Percentiles rank a stretch among this genome's conserved stretches.
Conservation (phyloP, 257 asterid species). For the Cordia subcordata region DNA sequence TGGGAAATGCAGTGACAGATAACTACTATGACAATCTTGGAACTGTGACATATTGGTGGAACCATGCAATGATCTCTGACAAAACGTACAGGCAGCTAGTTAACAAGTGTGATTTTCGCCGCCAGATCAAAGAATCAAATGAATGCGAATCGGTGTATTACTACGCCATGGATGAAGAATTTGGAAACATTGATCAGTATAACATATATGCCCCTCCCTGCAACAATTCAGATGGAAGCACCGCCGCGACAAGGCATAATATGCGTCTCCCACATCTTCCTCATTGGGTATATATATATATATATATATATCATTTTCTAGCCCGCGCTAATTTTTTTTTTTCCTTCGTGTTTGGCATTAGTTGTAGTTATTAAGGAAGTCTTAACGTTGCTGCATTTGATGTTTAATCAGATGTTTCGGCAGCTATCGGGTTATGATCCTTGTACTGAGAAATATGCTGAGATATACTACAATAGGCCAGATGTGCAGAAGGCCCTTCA, state of each 20-base stretch:
- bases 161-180: slow-evolving; percentile 93
- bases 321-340: not conserved
- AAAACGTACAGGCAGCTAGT: slow-evolving; percentile 65
- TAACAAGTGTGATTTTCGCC: slow-evolving; percentile 72
- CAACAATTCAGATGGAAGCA: slow-evolving; percentile 55
- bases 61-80: slow-evolving; percentile 98
- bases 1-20: slow-evolving; percentile 95
- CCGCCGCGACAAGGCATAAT: slow-evolving; percentile 40
- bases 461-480: slow-evolving; percentile 69
- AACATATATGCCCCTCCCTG: slow-evolving; percentile 91
- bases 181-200: slow-evolving; percentile 93
- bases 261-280: slow-evolving; percentile 80
- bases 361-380: not conserved
- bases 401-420: slow-evolving; percentile 22
- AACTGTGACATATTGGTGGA: slow-evolving; percentile 97
- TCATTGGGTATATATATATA: slow-evolving; percentile 26
- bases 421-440: slow-evolving; percentile 81
- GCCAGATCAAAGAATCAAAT: slow-evolving; percentile 52
- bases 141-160: slow-evolving; percentile 79
- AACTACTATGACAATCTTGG: slow-evolving; percentile 88
- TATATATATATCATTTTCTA: not conserved
- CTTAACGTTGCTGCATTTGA: not conserved
- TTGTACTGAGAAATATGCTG: slow-evolving; percentile 86
- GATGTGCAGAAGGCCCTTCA: slow-evolving; percentile 92
- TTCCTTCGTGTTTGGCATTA: not conserved